Conservation (phyloP, 2,329 filamentous ascomycete genomes). For the Ascochyta koolunga region DNA sequence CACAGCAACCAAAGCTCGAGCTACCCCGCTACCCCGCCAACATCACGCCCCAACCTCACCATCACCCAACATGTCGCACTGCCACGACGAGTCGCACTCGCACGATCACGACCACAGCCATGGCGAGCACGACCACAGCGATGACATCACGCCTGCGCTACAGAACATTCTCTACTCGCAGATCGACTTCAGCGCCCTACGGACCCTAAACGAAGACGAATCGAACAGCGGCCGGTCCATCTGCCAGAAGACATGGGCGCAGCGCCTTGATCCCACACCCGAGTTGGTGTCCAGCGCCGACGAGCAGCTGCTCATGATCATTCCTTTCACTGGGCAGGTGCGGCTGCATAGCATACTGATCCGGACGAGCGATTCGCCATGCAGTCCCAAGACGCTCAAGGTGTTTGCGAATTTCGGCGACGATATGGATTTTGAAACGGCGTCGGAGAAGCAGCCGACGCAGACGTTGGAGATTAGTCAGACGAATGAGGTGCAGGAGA, state of each 20-base stretch:
- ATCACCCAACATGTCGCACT: conserved; percentile 35
- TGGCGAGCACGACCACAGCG: conserved; percentile 87
- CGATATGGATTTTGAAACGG: conserved; percentile 78
- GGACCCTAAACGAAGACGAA: conserved; percentile 80
- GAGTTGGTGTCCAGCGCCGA: conserved; percentile 87
- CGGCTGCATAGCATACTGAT: conserved; percentile 90
- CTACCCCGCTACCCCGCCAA: conserved; percentile 42
- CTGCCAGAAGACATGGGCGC: conserved; percentile 88
- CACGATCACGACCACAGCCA: conserved; percentile 68
- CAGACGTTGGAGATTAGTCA: conserved; percentile 80
- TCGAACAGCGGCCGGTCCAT: conserved; percentile 73
- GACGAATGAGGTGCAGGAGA: conserved; percentile 82
- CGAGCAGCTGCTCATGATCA: conserved; percentile 89
- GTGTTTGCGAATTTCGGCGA: conserved; percentile 83
- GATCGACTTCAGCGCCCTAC: conserved; percentile 85
- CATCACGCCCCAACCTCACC: conserved; percentile 10
- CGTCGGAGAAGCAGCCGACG: conserved; percentile 70
- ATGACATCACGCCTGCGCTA: conserved; percentile 90
- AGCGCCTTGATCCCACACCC: conserved; percentile 72
- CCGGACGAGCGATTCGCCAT: conserved; percentile 73
- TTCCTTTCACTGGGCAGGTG: conserved; percentile 93
- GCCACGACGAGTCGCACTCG: conserved; percentile 26
- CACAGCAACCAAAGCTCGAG: conserved; percentile 15
- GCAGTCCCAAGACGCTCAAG: conserved; percentile 81
- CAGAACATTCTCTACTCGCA: conserved; percentile 91